These are phyloP conservation scores for Jatropha podagrica DNA, from an alignment of 441 rosid species.

Conservation along the genomic window DNA sequence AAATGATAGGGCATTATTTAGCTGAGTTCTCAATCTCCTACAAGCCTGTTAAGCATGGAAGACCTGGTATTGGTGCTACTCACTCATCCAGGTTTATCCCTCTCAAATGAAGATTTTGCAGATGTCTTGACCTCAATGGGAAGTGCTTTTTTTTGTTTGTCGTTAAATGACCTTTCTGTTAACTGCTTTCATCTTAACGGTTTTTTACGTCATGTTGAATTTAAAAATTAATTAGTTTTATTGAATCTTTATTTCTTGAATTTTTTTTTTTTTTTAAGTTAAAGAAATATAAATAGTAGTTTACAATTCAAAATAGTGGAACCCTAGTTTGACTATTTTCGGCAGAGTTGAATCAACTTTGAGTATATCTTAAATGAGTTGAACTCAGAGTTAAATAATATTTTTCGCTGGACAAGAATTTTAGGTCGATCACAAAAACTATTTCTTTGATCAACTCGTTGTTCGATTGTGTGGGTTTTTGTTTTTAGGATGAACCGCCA, in stretches of 20 bases:
- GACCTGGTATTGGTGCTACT: constrained; percentile 91
- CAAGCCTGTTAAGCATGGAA: constrained; percentile 92
- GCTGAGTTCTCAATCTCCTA: constrained; percentile 88
- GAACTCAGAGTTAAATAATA: no score
- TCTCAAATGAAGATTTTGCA: constrained; percentile 49
- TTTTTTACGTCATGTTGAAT: background rate
- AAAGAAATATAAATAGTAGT: no score
- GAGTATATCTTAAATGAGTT: no score
- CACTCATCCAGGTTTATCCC: constrained; percentile 92
- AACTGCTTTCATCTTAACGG: background rate
- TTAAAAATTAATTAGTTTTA: background rate
- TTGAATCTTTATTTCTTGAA: background rate
- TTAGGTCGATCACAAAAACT: no score
- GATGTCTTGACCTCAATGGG: background rate
- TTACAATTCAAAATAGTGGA: no score
- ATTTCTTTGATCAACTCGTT: no score
- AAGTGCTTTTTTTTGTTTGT: background rate
- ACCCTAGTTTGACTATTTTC: no score
- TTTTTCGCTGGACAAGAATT: no score
- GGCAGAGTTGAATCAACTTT: no score
- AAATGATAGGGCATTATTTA: constrained; percentile 83
- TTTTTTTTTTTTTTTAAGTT: no score
- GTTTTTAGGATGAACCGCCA: no score
- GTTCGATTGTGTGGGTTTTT: no score
- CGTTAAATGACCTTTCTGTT: background rate